phyloP scores from a whole-genome alignment of 2,329 filamentous ascomycete species.

The Talaromyces sp. region DNA sequence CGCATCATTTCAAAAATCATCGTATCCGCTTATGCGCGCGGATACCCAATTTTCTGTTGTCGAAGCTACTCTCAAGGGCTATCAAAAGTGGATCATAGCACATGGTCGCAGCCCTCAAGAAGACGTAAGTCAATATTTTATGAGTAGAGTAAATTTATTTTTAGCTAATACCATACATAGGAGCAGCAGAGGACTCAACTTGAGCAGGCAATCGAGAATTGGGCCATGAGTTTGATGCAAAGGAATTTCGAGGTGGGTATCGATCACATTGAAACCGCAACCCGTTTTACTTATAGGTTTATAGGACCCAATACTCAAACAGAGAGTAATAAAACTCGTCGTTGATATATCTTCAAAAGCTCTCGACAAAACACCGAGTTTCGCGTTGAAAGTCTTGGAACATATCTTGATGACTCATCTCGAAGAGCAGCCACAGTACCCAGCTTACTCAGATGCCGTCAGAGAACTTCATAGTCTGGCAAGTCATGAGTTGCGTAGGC shows the following conservation, averaged over 20 bases:
- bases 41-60: conserved; percentile 89
- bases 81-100: conserved; percentile 68
- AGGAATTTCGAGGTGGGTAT: conserved; percentile 37
- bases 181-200: conserved; percentile 37
- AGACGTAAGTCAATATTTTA: conserved; percentile 33
- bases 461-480: conserved; percentile 83
- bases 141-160: neutral
- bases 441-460: conserved; percentile 78
- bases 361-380: conserved; percentile 69
- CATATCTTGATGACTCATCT: conserved; percentile 83
- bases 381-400: conserved; percentile 86
- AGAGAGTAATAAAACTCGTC: conserved; percentile 74
- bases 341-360: conserved; percentile 81
- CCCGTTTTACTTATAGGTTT: conserved; percentile 19
- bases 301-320: conserved; percentile 75
- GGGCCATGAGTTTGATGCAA: conserved; percentile 41
- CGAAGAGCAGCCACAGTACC: conserved; percentile 65
- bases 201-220: conserved; percentile 39
- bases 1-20: conserved; percentile 39
- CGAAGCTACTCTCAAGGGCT: conserved; percentile 83
- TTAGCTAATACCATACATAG: conserved; percentile 22
- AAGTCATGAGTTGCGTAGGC: conserved; percentile 79
- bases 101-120: conserved; percentile 52
- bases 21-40: conserved; percentile 58
- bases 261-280: neutral